Conservation (phyloP, 1,284 basidiomycete species). For the Malassezia equina region DNA sequence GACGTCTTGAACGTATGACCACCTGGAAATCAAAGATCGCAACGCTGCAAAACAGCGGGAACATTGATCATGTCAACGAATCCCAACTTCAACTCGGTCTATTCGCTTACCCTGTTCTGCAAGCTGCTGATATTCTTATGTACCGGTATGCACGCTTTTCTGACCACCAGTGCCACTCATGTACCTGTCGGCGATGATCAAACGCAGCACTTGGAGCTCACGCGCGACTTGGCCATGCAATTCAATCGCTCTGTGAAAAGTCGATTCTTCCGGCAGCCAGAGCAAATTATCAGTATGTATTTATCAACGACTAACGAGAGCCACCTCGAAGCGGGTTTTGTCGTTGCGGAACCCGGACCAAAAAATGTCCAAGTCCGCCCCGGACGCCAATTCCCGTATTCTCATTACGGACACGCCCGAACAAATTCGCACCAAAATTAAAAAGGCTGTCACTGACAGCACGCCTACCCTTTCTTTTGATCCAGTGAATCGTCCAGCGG, state of each 20-base stretch:
- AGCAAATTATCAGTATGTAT: conserved; percentile 63
- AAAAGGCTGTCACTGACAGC: conserved; percentile 74
- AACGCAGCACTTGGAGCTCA: conserved; percentile 80
- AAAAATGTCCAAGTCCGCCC: conserved; percentile 93
- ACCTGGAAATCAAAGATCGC: conserved; percentile 87
- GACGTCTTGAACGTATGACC: conserved; percentile 76
- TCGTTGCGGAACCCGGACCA: conserved; percentile 72
- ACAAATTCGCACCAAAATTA: conserved; percentile 63
- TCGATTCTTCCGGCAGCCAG: conserved; percentile 58
- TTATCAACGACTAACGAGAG: conserved; percentile 50
- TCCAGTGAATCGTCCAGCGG: conserved; percentile 64
- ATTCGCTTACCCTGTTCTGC: conserved; percentile 82
- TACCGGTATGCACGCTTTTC: conserved; percentile 58
- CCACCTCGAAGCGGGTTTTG: conserved; percentile 59
- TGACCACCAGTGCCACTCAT: conserved; percentile 62
- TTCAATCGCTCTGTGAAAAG: conserved; percentile 61
- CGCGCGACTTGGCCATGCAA: conserved; percentile 67
- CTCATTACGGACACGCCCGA: conserved; percentile 65
- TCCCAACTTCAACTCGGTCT: conserved; percentile 70
- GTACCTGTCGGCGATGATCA: conserved; percentile 95
- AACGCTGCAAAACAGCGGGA: conserved; percentile 57
- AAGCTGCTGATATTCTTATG: conserved; percentile 81
- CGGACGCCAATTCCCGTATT: conserved; percentile 69
- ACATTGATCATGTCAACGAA: conserved; percentile 68
- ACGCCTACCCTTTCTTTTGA: conserved; percentile 61